Evolutionary conservation across 2,329 filamentous ascomycete genomes (phyloP), one percentile per base, ranked within the genome.

Genomic region (Cordyceps sp.): DNA sequence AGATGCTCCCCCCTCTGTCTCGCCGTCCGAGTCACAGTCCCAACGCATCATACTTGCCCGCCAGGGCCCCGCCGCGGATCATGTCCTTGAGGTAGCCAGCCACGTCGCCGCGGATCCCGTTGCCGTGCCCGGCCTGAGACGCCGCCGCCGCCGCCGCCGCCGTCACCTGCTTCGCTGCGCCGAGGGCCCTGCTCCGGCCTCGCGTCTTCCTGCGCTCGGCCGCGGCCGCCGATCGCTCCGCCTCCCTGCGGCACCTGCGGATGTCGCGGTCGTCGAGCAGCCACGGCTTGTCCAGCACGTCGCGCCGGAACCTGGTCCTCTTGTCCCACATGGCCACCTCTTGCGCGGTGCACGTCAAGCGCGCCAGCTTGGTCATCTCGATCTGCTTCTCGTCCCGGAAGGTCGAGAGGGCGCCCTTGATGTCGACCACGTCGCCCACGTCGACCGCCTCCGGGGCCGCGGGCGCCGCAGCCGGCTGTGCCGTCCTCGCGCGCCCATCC

Each of bases 261-360:
- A 74, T 54, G 33, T 66, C 59, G 35, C 53, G 58, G 16, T 50
- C 47, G 20, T 54, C 58, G 20, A 78, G 41, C n/a, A 61, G 45
- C 74, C 74, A 78, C 0, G 69, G 63, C 34, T 47, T 51, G 4
- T 49, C 47, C 12, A 78, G 53, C 6, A 72, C 54, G 4, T 67
- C 58, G 22, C 43, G 45, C 23, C 59, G 58, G 43, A 78, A 74
- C 20, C 48, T 49, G 14, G 47, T 39, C 28, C 62, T 54, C 50
- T 69, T 69, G 41, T 64, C 57, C 73, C 73, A 78, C 8, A 74
- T 66, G 7, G 45, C 48, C 4, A 76, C 54, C 45, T 79, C 74
- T 22, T 66, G 57, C 29, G 62, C 59, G 0, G 72, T 78, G 28
- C 62, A 59, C 17, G 45, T 47, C 4, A 78, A 34, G 0, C 55